Evolutionary conservation across 768 basidiomycete species (phyloP).

Genomic region (Postia placenta): DNA sequence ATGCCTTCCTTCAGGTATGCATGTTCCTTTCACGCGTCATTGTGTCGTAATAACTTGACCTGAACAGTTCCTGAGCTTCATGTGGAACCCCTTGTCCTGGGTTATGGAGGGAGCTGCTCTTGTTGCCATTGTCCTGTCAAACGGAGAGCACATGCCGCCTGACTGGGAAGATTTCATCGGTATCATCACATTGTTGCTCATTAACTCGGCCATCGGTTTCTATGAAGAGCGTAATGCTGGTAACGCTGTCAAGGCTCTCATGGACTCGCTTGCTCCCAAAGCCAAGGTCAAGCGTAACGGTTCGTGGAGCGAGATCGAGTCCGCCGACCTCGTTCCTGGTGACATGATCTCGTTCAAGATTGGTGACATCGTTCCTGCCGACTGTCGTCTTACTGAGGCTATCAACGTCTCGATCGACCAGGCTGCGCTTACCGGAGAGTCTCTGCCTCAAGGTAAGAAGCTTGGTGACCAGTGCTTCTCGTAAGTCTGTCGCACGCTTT

Average conservation of each 20-base stretch:
- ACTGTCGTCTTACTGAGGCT: constrained; percentile 93
- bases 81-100: constrained; percentile 99
- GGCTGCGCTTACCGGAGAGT: constrained; percentile 97
- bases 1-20: constrained; percentile 78
- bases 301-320: constrained; percentile 87
- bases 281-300: constrained; percentile 89
- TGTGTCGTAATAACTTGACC: background rate
- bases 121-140: constrained; percentile 93
- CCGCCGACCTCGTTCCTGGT: constrained; percentile 84
- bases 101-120: constrained; percentile 98
- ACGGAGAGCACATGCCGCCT: constrained; percentile 79
- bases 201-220: constrained; percentile 98
- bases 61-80: constrained; percentile 82
- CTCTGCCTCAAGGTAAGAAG: constrained; percentile 90
- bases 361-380: constrained; percentile 96
- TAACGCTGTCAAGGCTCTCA: constrained; percentile 98
- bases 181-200: constrained; percentile 84
- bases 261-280: constrained; percentile 99
- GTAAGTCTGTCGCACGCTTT: no score
- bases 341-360: constrained; percentile 99
- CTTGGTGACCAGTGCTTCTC: constrained; percentile 96
- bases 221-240: constrained; percentile 97
- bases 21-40: background rate
- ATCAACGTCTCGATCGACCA: constrained; percentile 99
- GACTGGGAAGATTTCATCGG: constrained; percentile 99